Evolutionary conservation across 176 grass and related monocot genomes (phyloP), one percentile per base, ranked within the genome.

Genomic region (Typha latifolia): DNA sequence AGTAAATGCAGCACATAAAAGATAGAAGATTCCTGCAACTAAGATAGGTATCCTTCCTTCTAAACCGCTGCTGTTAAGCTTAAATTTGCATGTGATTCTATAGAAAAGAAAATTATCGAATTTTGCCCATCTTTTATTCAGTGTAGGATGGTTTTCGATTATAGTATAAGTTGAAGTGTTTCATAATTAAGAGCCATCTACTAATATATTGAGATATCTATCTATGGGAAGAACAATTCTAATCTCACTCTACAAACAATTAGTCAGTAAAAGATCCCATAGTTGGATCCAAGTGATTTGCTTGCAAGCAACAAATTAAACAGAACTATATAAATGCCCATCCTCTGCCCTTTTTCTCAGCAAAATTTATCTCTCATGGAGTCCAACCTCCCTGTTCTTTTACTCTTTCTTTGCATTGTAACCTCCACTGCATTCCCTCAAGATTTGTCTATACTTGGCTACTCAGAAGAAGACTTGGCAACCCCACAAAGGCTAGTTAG

Each of bases 361-460:
- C 53, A 19, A 19, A 21, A 59, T 59, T 22, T 12, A 59, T 11
- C 53, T 59, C 53, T 59, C 62, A 95, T 95, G 90, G 82, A 63
- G 16, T 65, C 66, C 68, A 81, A 66, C 55, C 73, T 81, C 63
- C 61, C 48, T 20, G 6, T 49, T 43, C 20, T 93, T 55, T 62
- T 80, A 61, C 13, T 85, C 63, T 62, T 72, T 47, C 31, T 93
- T 69, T 57, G 55, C 13, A 80, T 79, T 43, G 48, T 24, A 67
- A 69, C 66, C 14, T 71, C 65, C 70, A 56, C 27, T 71, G 63
- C 74, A 61, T 78, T 12, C 14, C 69, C 66, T 47, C 79, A 70
- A 8, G 67, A 87, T 29, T 85, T 78, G 47, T 78, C 81, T 27
- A 65, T 85, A 8, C 72, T 85, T 8, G 86, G 82, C 15, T 90